Evolutionary conservation across 2,329 filamentous ascomycete genomes (phyloP), one percentile per base, ranked within the genome.

Genomic region (Colletotrichum godetiae): DNA sequence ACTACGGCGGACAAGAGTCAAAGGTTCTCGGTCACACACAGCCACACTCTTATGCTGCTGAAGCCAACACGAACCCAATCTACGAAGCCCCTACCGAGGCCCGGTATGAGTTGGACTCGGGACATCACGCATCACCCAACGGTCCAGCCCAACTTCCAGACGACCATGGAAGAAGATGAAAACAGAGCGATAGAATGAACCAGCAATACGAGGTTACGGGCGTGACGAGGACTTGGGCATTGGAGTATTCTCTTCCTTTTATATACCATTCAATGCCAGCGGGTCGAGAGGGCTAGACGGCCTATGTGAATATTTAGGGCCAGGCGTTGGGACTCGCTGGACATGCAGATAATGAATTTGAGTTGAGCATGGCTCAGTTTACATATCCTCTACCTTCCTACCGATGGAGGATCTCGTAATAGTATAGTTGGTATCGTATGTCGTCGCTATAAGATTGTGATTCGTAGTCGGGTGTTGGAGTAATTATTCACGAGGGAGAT

Each of bases 31-130:
- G 68, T 0, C 68, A 72, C 31, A 31, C 67, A 52, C 72, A 74
- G 29, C 68, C 72, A 5, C 72, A 71, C 24, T 24, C 62, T 1
- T 55, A 73, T 49, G 62, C 68, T 1, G 68, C 72, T 15, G 67
- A 74, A 27, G 72, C 72, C 22, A 62, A 58, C 3, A 11, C 69
- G 22, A 71, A 37, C 15, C 72, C 61, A 4, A 68, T 74, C 31
- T 72, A 72, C 42, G 72, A 74, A 61, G 72, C 72, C 2, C 72
- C 72, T 12, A 33, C 31, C 13, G 72, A 74, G 4, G 35, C 56
- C 27, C 68, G 68, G 3, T 74, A 72, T 33, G 72, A 74, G 31
- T 15, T 74, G n/a, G 72, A 74, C 52, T 66, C 67, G 4, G 64
- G 69, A 12, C 4, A 12, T 8, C 12, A 33, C 29, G 12, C 60